A percentile compares a stretch with the other conserved stretches of the same genome.
Conservation (phyloP, 495 filamentous ascomycete genomes). For the Penicillium parvum region DNA sequence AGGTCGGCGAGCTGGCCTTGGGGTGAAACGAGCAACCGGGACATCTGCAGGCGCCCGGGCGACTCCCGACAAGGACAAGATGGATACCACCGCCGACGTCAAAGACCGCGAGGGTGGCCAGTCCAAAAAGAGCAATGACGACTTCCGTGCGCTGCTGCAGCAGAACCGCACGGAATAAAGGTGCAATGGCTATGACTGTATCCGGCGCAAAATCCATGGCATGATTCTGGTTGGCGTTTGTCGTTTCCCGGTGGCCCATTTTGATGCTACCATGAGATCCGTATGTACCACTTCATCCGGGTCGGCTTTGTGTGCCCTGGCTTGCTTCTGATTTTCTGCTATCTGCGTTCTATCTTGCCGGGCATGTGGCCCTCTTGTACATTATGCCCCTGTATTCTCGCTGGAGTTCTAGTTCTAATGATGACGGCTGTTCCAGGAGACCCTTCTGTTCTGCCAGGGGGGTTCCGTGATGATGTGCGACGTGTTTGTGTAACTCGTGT, state of each 20-base stretch:
- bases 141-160: conserved; percentile 77
- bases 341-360: conserved; percentile 4
- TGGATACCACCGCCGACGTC: conserved; percentile 31
- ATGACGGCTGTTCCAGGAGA: conserved; percentile 22
- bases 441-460: conserved; percentile 5
- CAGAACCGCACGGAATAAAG: conserved; percentile 31
- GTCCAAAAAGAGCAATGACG: conserved; percentile 72
- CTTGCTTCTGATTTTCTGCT: not conserved
- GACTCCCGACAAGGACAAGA: conserved; percentile 36
- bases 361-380: conserved; percentile 22
- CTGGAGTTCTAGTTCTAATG: conserved; percentile 19
- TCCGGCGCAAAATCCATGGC: conserved; percentile 24
- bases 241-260: conserved; percentile 4
- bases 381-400: conserved; percentile 28
- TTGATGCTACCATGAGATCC: conserved; percentile 7
- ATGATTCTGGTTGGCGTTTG: conserved; percentile 26
- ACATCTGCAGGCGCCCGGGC: not conserved
- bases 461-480: conserved; percentile 5
- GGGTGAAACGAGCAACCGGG: conserved; percentile 48
- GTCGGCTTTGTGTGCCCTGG: conserved; percentile 9
- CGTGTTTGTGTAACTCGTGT: not conserved
- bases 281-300: conserved; percentile 6
- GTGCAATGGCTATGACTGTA: conserved; percentile 18
- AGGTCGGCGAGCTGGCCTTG: conserved; percentile 50
- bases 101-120: conserved; percentile 23